Percentiles rank a stretch among this genome's conserved stretches.
phyloP scores from a whole-genome alignment of 129 eudicot genomes.

The Lactuca saligna region DNA sequence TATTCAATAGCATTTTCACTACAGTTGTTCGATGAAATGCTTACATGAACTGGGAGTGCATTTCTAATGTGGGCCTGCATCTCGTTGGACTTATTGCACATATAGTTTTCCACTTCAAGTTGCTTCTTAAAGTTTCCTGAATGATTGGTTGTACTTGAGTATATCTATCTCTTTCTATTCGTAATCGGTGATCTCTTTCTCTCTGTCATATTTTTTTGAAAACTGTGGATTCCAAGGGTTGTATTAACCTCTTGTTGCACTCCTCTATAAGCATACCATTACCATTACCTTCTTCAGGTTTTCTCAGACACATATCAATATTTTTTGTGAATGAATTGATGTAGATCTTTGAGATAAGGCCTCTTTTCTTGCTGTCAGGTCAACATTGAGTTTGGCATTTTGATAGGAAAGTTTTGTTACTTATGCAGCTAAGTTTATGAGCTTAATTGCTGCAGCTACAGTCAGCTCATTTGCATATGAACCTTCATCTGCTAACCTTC shows the following conservation, averaged over 20 bases:
- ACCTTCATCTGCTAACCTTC: constrained; percentile 76
- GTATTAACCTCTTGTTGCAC: constrained; percentile 55
- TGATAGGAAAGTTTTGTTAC: constrained; percentile 77
- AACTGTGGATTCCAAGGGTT: neutral
- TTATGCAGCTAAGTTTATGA: constrained; percentile 79
- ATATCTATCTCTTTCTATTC: too few relatives aligned
- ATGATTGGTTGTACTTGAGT: too few relatives aligned
- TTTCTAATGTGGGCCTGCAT: too few relatives aligned
- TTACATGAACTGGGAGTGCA: too few relatives aligned
- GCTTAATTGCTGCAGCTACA: constrained; percentile 95
- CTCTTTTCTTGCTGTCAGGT: constrained; percentile 48
- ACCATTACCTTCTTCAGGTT: constrained; percentile 33
- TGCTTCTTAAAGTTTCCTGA: too few relatives aligned
- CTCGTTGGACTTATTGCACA: too few relatives aligned
- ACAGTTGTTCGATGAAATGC: too few relatives aligned
- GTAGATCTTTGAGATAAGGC: constrained; percentile 29
- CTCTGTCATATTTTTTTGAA: too few relatives aligned
- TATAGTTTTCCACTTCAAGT: too few relatives aligned
- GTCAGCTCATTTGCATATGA: constrained; percentile 86
- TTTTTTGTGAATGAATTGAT: neutral
- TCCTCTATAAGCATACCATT: constrained; percentile 46
- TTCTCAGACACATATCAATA: constrained; percentile 32
- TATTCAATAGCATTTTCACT: too few relatives aligned
- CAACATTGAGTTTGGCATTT: constrained; percentile 68
- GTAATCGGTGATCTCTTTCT: too few relatives aligned